A percentile compares a stretch with the other conserved stretches of the same genome.
Evolutionary conservation across 179 eudicot genomes (phyloP).

Genomic region (Camellia oleifera): DNA sequence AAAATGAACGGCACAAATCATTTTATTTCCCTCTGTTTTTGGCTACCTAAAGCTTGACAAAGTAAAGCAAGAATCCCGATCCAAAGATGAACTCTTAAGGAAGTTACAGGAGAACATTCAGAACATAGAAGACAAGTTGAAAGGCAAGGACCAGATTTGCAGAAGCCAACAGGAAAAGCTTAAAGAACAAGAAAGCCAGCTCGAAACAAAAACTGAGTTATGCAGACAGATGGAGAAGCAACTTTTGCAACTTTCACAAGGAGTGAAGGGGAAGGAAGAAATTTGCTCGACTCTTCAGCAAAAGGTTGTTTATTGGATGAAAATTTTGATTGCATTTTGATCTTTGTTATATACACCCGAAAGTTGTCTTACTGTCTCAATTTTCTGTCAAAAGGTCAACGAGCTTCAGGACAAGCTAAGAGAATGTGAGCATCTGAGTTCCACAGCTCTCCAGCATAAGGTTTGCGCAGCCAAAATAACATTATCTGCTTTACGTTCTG

Average conservation of each 20-base stretch:
- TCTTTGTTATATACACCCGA: background rate
- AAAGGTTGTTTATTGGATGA: conserved; percentile 29
- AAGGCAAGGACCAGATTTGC: conserved; percentile 47
- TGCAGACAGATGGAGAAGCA: conserved; percentile 38
- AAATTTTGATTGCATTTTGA: background rate
- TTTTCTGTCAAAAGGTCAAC: conserved; percentile 32
- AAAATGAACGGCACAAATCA: background rate
- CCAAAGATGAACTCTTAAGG: conserved; percentile 46
- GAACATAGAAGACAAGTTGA: conserved; percentile 45
- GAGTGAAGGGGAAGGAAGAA: conserved; percentile 48
- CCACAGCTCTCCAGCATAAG: conserved; percentile 40
- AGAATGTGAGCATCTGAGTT: conserved; percentile 37
- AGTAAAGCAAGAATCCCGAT: conserved; percentile 49
- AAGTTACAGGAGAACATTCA: conserved; percentile 48
- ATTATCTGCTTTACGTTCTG: background rate
- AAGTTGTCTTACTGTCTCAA: background rate
- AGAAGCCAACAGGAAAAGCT: conserved; percentile 51
- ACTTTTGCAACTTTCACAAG: conserved; percentile 38
- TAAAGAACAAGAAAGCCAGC: conserved; percentile 44
- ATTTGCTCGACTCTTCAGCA: conserved; percentile 35
- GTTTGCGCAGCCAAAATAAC: conserved; percentile 18
- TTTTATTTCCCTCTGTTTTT: background rate
- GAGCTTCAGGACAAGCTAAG: conserved; percentile 45
- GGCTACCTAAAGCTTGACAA: conserved; percentile 38
- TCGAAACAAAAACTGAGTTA: conserved; percentile 32